These are phyloP conservation scores for Dactylella cylindrospora DNA, from an alignment of 2,329 filamentous ascomycete species.

Conservation along the genomic window DNA sequence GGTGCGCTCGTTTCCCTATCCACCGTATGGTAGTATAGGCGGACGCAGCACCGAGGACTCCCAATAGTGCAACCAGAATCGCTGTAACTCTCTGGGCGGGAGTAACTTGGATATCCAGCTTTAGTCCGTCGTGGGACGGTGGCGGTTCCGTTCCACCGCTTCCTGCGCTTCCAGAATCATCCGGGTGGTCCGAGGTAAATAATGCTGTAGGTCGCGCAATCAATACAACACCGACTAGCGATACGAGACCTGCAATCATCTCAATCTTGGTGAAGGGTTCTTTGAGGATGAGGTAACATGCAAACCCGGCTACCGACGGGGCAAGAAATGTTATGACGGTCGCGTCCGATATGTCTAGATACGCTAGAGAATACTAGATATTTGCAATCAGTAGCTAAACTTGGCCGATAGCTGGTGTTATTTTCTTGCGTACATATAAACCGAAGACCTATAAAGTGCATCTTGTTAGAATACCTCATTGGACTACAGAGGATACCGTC, in stretches of 20 bases:
- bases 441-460: slow-evolving; percentile 44
- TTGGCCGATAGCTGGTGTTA: neutral
- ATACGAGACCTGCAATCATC: slow-evolving; percentile 72
- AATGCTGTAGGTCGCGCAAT: slow-evolving; percentile 72
- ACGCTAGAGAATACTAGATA: slow-evolving; percentile 64
- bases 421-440: slow-evolving; percentile 50
- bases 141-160: slow-evolving; percentile 49
- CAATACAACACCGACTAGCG: slow-evolving; percentile 75
- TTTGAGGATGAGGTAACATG: slow-evolving; percentile 71
- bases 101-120: slow-evolving; percentile 52
- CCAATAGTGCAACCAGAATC: slow-evolving; percentile 70
- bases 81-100: slow-evolving; percentile 68
- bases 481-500: neutral
- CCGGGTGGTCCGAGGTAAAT: slow-evolving; percentile 52
- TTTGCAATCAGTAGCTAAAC: slow-evolving; percentile 9
- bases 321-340: slow-evolving; percentile 87
- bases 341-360: slow-evolving; percentile 81
- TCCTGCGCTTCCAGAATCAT: slow-evolving; percentile 40
- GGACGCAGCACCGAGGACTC: slow-evolving; percentile 72
- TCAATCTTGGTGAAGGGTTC: slow-evolving; percentile 79
- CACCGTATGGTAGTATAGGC: slow-evolving; percentile 75
- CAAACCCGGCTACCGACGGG: slow-evolving; percentile 75
- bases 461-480: neutral
- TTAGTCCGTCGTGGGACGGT: slow-evolving; percentile 44
- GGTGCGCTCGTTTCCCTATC: slow-evolving; percentile 77